Conservation (phyloP, 805 yeast genomes). For the Lipomyces spencermartinsiae region DNA sequence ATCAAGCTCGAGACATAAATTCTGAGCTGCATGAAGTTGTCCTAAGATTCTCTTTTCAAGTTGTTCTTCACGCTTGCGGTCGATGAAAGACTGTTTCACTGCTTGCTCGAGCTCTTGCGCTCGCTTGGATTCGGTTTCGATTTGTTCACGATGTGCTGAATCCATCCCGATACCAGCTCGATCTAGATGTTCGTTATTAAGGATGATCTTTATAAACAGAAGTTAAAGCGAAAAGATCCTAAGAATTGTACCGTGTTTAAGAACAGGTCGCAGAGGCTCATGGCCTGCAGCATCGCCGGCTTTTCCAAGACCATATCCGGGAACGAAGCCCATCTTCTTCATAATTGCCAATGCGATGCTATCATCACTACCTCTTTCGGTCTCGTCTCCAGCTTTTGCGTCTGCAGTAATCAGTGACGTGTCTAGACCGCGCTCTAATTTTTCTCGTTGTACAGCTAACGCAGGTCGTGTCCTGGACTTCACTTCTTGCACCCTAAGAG, state of each 20-base stretch:
- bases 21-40: constrained; percentile 35
- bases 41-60: constrained; percentile 33
- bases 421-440: constrained; percentile 21
- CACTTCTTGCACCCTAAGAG: constrained; percentile 10
- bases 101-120: constrained; percentile 17
- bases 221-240: background rate
- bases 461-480: constrained; percentile 12
- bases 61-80: constrained; percentile 13
- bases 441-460: constrained; percentile 20
- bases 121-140: constrained; percentile 36
- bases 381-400: constrained; percentile 30
- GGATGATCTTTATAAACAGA: background rate
- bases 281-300: constrained; percentile 16
- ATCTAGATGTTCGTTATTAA: background rate
- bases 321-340: constrained; percentile 64
- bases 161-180: constrained; percentile 42
- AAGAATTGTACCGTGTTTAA: constrained; percentile 23
- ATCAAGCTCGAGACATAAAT: constrained; percentile 33
- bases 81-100: constrained; percentile 13
- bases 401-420: constrained; percentile 15
- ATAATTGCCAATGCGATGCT: constrained; percentile 52
- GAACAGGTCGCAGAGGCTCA: constrained; percentile 28
- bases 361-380: constrained; percentile 28
- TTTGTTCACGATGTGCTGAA: constrained; percentile 31
- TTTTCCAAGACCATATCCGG: constrained; percentile 56